These are phyloP conservation scores for Phytophthora cactorum DNA, from an alignment of 352 stramenopile species.

Conservation along the genomic window DNA sequence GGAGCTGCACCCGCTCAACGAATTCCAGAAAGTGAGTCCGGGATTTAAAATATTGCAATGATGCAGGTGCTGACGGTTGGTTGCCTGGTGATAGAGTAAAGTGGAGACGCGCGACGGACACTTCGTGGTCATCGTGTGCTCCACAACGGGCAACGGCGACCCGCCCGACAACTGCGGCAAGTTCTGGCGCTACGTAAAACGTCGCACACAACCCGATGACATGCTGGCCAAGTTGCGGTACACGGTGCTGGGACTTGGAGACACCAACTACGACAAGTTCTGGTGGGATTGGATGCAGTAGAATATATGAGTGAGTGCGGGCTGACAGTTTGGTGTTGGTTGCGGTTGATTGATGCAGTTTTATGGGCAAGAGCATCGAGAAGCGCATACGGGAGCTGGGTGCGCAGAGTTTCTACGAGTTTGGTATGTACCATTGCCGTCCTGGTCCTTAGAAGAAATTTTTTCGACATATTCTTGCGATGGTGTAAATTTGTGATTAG, in stretches of 20 bases:
- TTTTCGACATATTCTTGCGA: neutral
- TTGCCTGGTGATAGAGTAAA: constrained; percentile 36
- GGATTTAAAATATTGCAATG: neutral
- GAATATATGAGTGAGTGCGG: neutral
- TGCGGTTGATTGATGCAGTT: constrained; percentile 36
- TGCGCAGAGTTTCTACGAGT: constrained; percentile 76
- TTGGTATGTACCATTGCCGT: constrained; percentile 38
- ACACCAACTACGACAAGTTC: constrained; percentile 98
- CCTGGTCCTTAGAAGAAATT: too few relatives aligned
- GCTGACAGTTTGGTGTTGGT: constrained; percentile 1
- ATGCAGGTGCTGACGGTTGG: neutral
- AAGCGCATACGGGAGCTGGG: constrained; percentile 90
- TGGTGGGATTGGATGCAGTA: constrained; percentile 54
- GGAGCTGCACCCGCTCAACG: constrained; percentile 63
- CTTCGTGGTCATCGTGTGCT: constrained; percentile 90
- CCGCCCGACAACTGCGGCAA: constrained; percentile 93
- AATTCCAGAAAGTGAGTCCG: constrained; percentile 67
- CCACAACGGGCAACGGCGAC: constrained; percentile 96
- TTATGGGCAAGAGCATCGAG: constrained; percentile 91
- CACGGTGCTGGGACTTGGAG: constrained; percentile 92
- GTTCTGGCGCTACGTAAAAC: constrained; percentile 94
- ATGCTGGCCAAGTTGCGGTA: constrained; percentile 81
- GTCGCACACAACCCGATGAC: constrained; percentile 78
- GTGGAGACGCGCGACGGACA: constrained; percentile 47
- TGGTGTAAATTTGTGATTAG: constrained; percentile 28